Conservation (phyloP, 2,329 filamentous ascomycete species). For the Akanthomyces dipterigenus region DNA sequence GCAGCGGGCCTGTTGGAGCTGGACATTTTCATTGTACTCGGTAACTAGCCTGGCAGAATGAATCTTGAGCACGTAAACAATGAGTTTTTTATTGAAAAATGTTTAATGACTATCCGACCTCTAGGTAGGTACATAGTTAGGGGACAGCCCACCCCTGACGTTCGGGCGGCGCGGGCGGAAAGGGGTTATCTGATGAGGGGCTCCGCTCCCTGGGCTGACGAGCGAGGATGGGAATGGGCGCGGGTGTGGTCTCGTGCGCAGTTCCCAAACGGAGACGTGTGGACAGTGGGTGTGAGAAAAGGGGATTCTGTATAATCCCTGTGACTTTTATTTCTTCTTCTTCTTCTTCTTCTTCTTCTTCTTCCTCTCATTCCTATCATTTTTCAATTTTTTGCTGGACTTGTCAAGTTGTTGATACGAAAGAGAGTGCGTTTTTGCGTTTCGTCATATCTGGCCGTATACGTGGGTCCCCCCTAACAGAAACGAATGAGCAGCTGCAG, state of each 20-base stretch:
- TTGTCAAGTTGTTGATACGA: too few species aligned
- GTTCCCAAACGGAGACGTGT: conserved; percentile 3
- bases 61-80: too few species aligned
- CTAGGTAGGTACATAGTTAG: too few species aligned
- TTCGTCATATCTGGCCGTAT: not conserved
- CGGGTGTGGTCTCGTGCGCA: conserved; percentile 2
- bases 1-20: too few species aligned
- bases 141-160: not conserved
- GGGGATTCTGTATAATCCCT: not conserved
- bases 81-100: too few species aligned
- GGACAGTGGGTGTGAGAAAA: not conserved
- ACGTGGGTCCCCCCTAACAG: not conserved
- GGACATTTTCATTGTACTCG: too few species aligned
- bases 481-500: too few species aligned
- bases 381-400: too few species aligned
- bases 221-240: not conserved
- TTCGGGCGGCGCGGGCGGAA: not conserved
- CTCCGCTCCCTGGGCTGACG: not conserved
- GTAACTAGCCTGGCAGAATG: too few species aligned
- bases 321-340: not conserved
- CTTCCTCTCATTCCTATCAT: not conserved
- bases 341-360: not conserved
- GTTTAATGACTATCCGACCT: too few species aligned
- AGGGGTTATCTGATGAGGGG: not conserved
- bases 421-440: not conserved